Evolutionary conservation across 2,329 filamentous ascomycete species (phyloP).

Genomic region (Aureobasidium sp.): DNA sequence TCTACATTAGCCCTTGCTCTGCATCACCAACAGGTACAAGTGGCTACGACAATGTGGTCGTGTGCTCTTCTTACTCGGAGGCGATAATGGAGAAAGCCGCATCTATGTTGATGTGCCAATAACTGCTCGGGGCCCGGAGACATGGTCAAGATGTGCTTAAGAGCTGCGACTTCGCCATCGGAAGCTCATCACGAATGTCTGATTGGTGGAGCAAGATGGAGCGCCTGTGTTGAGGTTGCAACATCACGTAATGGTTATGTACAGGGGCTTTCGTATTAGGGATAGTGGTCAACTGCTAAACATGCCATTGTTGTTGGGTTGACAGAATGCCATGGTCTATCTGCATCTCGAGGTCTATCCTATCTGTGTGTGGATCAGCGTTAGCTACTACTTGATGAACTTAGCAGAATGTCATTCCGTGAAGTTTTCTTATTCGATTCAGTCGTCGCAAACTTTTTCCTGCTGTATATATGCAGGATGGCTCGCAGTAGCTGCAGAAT

Average conservation of each 20-base stretch:
- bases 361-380: background rate
- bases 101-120: constrained; percentile 3
- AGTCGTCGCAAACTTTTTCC: background rate
- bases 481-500: background rate
- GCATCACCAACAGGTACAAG: background rate
- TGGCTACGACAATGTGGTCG: constrained; percentile 5
- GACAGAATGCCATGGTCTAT: background rate
- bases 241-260: background rate
- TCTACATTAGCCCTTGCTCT: background rate
- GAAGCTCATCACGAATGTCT: background rate
- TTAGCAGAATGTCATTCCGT: background rate
- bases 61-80: constrained; percentile 4
- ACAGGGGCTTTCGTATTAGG: background rate
- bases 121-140: background rate
- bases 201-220: background rate
- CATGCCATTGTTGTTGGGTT: background rate
- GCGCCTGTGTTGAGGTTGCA: background rate
- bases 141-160: background rate
- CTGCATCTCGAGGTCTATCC: too few species aligned
- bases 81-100: background rate
- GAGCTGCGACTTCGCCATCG: background rate
- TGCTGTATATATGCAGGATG: background rate
- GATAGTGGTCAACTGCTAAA: background rate
- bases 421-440: background rate
- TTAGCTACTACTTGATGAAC: background rate